Evolutionary conservation across 2,329 filamentous ascomycete genomes (phyloP), one percentile per base, ranked within the genome.

Genomic region (Sarocladium kiliense): DNA sequence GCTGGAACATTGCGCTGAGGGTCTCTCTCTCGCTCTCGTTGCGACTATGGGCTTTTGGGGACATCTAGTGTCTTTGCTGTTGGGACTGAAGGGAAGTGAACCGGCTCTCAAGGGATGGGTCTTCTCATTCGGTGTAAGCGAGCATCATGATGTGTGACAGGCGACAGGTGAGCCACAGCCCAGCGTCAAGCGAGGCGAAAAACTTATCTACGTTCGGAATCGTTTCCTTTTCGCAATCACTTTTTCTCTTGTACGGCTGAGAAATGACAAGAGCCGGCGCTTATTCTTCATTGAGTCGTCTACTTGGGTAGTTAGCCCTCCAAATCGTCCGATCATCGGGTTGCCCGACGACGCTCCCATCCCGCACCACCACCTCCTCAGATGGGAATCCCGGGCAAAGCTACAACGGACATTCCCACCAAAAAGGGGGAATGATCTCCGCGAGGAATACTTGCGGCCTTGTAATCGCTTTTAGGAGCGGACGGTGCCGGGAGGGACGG

Each of bases 371-470:
- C n/a, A 47, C 44, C 23, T 23, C 44, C 44, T 44, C 41, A 44
- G 41, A 44, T 44, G 41, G 41, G 41, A 44, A 47, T 47, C 44
- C 21, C 25, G 25, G 44, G 25, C 4, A 30, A n/a, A 30, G 25
- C 14, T 47, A 11, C 27, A 47, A 3, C 44, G 44, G 44, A 47
- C 41, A 18, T 47, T 10, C 25, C 44, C 25, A 47, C 44, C 25
- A 27, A n/a, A 47, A 47, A n/a, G 44, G 44, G 44, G 25, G 44
- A 27, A 47, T 47, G 44, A 47, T 47, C 44, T 47, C 44, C 44
- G 36, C 12, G 6, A 16, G 12, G 36, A 9, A 16, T n/a, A n/a
- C n/a, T n/a, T n/a, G n/a, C n/a, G n/a, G n/a, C 21, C 23, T 27
- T 10, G 16, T 47, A 11, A 9, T 10, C 27, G 4, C 11, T 12